Evolutionary conservation across 768 basidiomycete genomes (phyloP).

Genomic region (Mycena filopes): DNA sequence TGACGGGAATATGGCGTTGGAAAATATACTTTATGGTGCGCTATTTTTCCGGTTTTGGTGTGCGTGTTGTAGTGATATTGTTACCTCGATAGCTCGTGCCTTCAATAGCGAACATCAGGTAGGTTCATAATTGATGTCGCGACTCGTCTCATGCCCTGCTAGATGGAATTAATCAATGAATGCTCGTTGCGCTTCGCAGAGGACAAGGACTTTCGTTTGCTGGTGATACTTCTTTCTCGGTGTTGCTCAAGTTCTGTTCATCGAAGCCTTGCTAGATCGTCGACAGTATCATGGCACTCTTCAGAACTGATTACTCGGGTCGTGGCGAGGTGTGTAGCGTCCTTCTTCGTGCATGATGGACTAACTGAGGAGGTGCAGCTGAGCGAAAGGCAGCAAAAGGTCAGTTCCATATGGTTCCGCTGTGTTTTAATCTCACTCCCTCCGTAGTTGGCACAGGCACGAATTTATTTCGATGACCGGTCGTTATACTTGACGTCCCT

Average conservation of each 20-base stretch:
- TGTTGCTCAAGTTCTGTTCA: not conserved
- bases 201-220: slow-evolving; percentile 83
- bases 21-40: slow-evolving; percentile 91
- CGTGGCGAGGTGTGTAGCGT: slow-evolving; percentile 70
- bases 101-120: slow-evolving; percentile 95
- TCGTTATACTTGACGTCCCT: slow-evolving; percentile 3
- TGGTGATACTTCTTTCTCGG: slow-evolving; percentile 54
- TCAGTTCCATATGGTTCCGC: slow-evolving; percentile 35
- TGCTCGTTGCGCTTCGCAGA: slow-evolving; percentile 90
- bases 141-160: slow-evolving; percentile 17
- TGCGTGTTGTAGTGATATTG: not conserved
- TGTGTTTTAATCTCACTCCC: slow-evolving; percentile 19
- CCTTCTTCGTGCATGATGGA: slow-evolving; percentile 75
- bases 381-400: slow-evolving; percentile 94
- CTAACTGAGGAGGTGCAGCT: slow-evolving; percentile 91
- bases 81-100: slow-evolving; percentile 72
- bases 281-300: slow-evolving; percentile 97
- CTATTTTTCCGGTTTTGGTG: slow-evolving; percentile 3
- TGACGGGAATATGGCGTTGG: slow-evolving; percentile 86
- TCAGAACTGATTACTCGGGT: slow-evolving; percentile 93
- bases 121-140: slow-evolving; percentile 6
- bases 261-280: slow-evolving; percentile 68
- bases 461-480: not conserved
- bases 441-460: slow-evolving; percentile 82
- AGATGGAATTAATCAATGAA: slow-evolving; percentile 95